These are phyloP conservation scores for Micractinium conductrix DNA, from an alignment of 139 green algal species.

Conservation along the genomic window DNA sequence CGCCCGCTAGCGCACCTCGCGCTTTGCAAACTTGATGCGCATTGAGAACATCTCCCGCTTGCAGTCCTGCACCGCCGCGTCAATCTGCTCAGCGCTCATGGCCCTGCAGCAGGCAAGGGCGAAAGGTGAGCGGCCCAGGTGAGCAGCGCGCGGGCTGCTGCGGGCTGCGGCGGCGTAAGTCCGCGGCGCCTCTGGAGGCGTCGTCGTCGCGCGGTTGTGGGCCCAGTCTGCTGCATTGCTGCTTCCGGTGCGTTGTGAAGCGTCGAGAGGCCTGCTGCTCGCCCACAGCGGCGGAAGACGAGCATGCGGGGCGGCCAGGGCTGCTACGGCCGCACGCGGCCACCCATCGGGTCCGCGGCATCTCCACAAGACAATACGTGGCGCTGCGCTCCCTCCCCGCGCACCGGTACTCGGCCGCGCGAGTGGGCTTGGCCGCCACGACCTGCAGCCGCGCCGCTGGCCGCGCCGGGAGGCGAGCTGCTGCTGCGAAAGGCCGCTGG, in stretches of 20 bases:
- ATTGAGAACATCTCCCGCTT: constrained; percentile 63
- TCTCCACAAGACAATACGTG: no score
- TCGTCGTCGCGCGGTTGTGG: no score
- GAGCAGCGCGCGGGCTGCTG: background rate
- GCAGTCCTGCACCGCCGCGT: constrained; percentile 45
- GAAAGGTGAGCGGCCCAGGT: background rate
- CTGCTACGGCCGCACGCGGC: no score
- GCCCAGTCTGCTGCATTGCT: background rate
- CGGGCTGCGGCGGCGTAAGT: no score
- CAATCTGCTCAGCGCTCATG: constrained; percentile 51
- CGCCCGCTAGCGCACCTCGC: no score
- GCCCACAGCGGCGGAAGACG: background rate
- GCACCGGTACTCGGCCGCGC: constrained; percentile 45
- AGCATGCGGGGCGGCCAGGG: no score
- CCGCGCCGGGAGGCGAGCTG: background rate
- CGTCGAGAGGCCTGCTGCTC: background rate
- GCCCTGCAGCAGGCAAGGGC: background rate
- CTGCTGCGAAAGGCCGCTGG: constrained; percentile 26
- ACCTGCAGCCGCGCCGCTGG: constrained; percentile 3
- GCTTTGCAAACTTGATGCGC: constrained; percentile 62
- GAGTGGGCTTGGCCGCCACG: constrained; percentile 31
- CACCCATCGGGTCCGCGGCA: no score
- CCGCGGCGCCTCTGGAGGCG: no score
- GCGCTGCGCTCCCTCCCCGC: no score
- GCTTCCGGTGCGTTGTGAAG: no score